phyloP scores from a whole-genome alignment of 2,329 filamentous ascomycete species.

The Verticillium zaregamsianum region DNA sequence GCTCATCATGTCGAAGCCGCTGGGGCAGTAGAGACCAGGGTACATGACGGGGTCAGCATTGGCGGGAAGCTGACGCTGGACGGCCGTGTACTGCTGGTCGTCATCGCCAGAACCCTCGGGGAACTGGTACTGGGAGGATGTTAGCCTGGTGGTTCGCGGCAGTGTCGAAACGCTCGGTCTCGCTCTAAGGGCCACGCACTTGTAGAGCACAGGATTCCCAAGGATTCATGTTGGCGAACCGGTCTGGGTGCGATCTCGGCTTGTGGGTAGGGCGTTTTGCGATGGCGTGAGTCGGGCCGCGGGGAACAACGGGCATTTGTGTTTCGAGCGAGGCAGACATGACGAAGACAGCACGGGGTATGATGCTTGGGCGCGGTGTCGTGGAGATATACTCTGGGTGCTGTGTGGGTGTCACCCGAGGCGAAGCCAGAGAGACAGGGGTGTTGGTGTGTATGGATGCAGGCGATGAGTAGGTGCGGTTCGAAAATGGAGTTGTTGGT shows the following conservation, averaged over 20 bases:
- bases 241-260: not conserved
- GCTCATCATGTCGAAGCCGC: constrained; percentile 51
- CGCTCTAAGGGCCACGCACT: constrained; percentile 16
- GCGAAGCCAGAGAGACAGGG: not conserved
- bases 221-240: constrained; percentile 21
- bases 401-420: not conserved
- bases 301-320: not conserved
- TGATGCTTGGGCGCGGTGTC: not conserved
- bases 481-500: not conserved
- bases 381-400: constrained; percentile 2
- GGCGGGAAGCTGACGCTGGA: constrained; percentile 6
- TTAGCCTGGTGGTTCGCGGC: not conserved
- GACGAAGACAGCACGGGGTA: not conserved
- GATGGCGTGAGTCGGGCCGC: constrained; percentile 1
- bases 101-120: constrained; percentile 16
- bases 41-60: constrained; percentile 46
- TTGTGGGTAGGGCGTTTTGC: constrained; percentile 1
- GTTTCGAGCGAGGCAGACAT: not conserved
- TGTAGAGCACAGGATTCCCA: constrained; percentile 30
- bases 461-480: not conserved
- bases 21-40: constrained; percentile 51
- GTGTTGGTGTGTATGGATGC: not conserved
- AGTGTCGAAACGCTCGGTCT: not conserved
- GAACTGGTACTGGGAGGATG: constrained; percentile 18
- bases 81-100: constrained; percentile 8